Conservation (phyloP, 129 eudicot species). For the Saussurea involucrata region DNA sequence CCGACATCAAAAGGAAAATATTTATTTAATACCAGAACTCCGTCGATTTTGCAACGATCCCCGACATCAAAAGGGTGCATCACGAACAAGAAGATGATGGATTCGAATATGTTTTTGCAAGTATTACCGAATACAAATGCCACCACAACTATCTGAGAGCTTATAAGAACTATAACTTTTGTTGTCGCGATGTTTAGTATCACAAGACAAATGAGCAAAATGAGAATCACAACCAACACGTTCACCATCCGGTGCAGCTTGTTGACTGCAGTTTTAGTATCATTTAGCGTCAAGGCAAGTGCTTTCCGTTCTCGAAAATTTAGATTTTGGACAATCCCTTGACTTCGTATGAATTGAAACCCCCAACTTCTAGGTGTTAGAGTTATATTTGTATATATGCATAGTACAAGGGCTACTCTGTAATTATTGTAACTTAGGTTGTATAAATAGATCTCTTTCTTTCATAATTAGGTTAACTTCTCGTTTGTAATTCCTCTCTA, state of each 20-base stretch:
- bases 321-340: too few species aligned
- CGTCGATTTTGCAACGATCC: slow-evolving; percentile 47
- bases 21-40: slow-evolving; percentile 27
- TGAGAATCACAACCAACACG: slow-evolving; percentile 27
- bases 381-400: too few species aligned
- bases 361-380: too few species aligned
- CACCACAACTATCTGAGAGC: slow-evolving; percentile 41
- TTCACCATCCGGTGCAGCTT: slow-evolving; percentile 44
- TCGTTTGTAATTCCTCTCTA: too few species aligned
- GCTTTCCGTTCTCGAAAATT: slow-evolving; percentile 49
- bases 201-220: slow-evolving; percentile 35
- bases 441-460: too few species aligned
- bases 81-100: slow-evolving; percentile 42
- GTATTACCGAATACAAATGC: slow-evolving; percentile 40
- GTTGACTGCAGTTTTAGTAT: slow-evolving; percentile 44
- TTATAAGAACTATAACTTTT: slow-evolving; percentile 31
- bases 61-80: slow-evolving; percentile 48
- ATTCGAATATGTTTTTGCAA: slow-evolving; percentile 39
- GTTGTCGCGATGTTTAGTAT: slow-evolving; percentile 38
- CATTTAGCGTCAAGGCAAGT: slow-evolving; percentile 39
- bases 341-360: too few species aligned
- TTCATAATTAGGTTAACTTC: too few species aligned
- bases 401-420: too few species aligned
- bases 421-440: too few species aligned
- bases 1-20: too few species aligned